Conservation (phyloP, 1,139 yeast genomes). For the Kluyveromyces sp. region DNA sequence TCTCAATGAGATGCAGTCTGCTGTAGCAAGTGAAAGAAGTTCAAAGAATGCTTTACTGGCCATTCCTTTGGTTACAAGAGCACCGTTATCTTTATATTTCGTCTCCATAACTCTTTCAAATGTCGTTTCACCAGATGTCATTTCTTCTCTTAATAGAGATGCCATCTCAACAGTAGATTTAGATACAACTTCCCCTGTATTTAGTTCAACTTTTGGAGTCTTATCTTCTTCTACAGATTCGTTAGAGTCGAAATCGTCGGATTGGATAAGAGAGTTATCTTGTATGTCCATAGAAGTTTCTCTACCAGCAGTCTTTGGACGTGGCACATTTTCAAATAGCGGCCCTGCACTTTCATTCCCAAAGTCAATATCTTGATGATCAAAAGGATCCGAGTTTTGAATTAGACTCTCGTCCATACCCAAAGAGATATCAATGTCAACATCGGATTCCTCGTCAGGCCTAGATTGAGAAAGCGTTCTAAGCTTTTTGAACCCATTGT, state of each 20-base stretch:
- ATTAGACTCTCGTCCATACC: slow-evolving; percentile 14
- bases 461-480: slow-evolving; percentile 1
- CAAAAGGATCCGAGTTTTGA: slow-evolving; percentile 4
- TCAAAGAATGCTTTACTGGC: slow-evolving; percentile 79
- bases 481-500: slow-evolving; percentile 12
- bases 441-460: slow-evolving; percentile 5
- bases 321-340: slow-evolving; percentile 1
- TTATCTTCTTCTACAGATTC: not conserved
- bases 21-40: slow-evolving; percentile 71
- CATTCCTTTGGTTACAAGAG: slow-evolving; percentile 42
- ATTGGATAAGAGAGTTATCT: slow-evolving; percentile 5
- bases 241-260: not conserved
- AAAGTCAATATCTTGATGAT: slow-evolving; percentile 1
- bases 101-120: slow-evolving; percentile 36
- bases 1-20: slow-evolving; percentile 56
- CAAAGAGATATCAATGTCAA: slow-evolving; percentile 19
- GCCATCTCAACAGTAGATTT: slow-evolving; percentile 54
- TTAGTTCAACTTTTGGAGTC: slow-evolving; percentile 18
- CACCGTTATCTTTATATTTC: slow-evolving; percentile 28
- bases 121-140: slow-evolving; percentile 27
- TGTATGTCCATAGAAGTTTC: slow-evolving; percentile 2
- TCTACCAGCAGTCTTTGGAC: slow-evolving; percentile 1
- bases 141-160: slow-evolving; percentile 37
- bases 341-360: not conserved
- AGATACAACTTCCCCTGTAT: slow-evolving; percentile 28